A percentile compares a stretch with the other conserved stretches of the same genome.
These are phyloP conservation scores for Vitis hybrid DNA, from an alignment of 177 flowering plant species.

Conservation along the genomic window DNA sequence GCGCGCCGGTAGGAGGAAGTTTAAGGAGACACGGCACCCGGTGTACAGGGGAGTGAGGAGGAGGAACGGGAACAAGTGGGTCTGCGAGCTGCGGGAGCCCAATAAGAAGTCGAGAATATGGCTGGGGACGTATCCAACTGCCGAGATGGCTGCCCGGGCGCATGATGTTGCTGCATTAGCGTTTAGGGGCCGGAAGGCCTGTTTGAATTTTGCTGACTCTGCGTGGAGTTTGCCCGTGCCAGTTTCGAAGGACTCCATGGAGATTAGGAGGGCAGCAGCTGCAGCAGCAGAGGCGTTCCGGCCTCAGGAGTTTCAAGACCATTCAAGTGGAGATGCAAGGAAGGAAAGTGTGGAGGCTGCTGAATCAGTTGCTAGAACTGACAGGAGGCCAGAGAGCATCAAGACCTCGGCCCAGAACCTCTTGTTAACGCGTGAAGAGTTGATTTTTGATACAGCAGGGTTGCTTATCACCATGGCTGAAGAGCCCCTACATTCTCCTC, in stretches of 20 bases:
- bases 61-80: slow-evolving; percentile 52
- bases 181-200: slow-evolving; percentile 38
- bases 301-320: slow-evolving; percentile 11
- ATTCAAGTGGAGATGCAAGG: not conserved
- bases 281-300: slow-evolving; percentile 40
- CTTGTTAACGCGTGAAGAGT: slow-evolving; percentile 31
- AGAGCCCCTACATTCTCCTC: slow-evolving; percentile 41
- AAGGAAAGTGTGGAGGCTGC: not conserved
- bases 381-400: too few species aligned
- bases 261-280: slow-evolving; percentile 43
- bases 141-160: slow-evolving; percentile 67
- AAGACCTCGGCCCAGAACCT: too few species aligned
- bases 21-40: slow-evolving; percentile 61
- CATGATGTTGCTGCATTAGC: slow-evolving; percentile 64
- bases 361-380: not conserved
- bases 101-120: slow-evolving; percentile 48
- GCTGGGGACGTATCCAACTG: slow-evolving; percentile 55
- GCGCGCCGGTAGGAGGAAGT: slow-evolving; percentile 52
- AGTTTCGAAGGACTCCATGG: slow-evolving; percentile 31
- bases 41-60: slow-evolving; percentile 49
- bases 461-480: slow-evolving; percentile 44
- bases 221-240: slow-evolving; percentile 45
- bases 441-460: slow-evolving; percentile 25
- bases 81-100: slow-evolving; percentile 59
- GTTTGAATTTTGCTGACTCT: slow-evolving; percentile 58